phyloP scores from a whole-genome alignment of 1,284 basidiomycete species.

The Microstroma glucosiphilum region DNA sequence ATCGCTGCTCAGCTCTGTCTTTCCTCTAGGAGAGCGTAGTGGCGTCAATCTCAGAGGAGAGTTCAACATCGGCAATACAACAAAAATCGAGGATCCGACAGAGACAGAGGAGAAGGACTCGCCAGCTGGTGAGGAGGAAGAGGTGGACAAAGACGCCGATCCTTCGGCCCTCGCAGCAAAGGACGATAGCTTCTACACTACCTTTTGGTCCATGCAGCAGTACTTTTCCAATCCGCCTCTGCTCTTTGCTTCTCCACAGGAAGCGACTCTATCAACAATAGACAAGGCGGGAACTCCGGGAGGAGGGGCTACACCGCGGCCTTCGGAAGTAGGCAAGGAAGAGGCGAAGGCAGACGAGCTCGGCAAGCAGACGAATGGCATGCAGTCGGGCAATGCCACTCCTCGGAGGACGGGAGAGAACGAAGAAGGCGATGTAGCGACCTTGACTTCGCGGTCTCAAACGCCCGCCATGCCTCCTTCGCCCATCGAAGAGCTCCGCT shows the following conservation, averaged over 20 bases:
- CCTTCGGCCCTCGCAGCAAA: slow-evolving; percentile 13
- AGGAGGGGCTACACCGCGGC: background rate
- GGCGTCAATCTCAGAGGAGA: slow-evolving; percentile 83
- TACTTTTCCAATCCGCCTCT: slow-evolving; percentile 39
- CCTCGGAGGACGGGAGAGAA: background rate
- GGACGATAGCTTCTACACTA: slow-evolving; percentile 32
- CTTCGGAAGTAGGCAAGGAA: background rate
- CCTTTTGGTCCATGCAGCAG: slow-evolving; percentile 42
- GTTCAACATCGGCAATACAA: slow-evolving; percentile 60
- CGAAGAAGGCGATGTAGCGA: background rate
- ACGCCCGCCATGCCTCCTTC: background rate
- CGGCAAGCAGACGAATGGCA: background rate
- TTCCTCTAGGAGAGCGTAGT: slow-evolving; percentile 77
- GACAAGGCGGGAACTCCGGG: background rate
- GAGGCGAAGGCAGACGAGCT: background rate
- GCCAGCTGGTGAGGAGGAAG: slow-evolving; percentile 15
- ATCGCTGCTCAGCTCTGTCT: slow-evolving; percentile 74
- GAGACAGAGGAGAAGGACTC: background rate
- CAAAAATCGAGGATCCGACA: slow-evolving; percentile 23
- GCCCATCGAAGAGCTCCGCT: slow-evolving; percentile 26
- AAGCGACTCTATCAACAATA: background rate
- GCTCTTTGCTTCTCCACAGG: slow-evolving; percentile 19
- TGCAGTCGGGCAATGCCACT: background rate
- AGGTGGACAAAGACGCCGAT: slow-evolving; percentile 21
- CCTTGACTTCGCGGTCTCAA: background rate